phyloP scores from a whole-genome alignment of 345 rosid genomes.

The Nasturtium officinale region DNA sequence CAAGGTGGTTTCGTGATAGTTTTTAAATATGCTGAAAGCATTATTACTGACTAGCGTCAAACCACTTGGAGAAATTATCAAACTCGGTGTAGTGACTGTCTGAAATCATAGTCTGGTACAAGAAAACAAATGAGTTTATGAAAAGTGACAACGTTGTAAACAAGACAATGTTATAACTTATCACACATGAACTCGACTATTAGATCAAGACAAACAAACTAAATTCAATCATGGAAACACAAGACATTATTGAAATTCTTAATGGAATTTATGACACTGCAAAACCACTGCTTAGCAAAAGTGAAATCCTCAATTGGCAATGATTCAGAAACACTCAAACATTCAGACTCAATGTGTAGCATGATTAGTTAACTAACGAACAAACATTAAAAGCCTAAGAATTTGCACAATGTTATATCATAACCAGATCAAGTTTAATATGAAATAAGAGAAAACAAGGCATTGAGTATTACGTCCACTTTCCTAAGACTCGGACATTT shows the following conservation, averaged over 20 bases:
- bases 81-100: slow-evolving; percentile 91
- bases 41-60: slow-evolving; percentile 67
- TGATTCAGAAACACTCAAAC: not conserved
- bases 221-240: not conserved
- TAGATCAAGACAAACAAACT: not conserved
- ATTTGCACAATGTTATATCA: not conserved
- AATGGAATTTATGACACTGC: not conserved
- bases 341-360: not conserved
- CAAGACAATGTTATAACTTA: not conserved
- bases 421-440: not conserved
- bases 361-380: not conserved
- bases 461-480: slow-evolving; percentile 62
- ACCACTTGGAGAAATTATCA: slow-evolving; percentile 87
- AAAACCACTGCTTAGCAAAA: not conserved
- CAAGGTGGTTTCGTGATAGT: no score
- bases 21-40: not conserved
- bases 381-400: not conserved
- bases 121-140: not conserved
- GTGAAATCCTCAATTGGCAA: not conserved
- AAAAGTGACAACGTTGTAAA: not conserved
- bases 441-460: not conserved
- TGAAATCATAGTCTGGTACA: slow-evolving; percentile 75
- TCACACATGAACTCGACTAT: not conserved
- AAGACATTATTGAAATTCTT: not conserved
- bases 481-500: slow-evolving; percentile 92